Evolutionary conservation across 2,329 filamentous ascomycete genomes (phyloP).

Genomic region (Lizonia empirigonia): DNA sequence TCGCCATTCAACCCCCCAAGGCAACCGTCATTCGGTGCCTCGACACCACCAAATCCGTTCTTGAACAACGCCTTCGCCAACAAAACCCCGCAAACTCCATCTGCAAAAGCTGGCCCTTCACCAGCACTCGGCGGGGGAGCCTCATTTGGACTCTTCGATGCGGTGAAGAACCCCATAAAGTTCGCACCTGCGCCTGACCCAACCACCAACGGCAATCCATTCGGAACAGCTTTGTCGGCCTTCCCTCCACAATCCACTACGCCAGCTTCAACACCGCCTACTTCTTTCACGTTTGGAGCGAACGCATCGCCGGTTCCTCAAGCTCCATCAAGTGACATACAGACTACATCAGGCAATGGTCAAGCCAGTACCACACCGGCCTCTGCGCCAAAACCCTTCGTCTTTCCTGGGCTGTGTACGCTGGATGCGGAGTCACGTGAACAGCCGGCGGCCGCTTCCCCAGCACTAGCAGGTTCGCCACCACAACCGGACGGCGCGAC

Average conservation of each 20-base stretch:
- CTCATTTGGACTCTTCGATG: constrained; percentile 39
- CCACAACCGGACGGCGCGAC: constrained; percentile 12
- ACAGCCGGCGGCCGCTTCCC: background rate
- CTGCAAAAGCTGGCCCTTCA: background rate
- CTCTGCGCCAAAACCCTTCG: constrained; percentile 2
- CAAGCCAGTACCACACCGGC: background rate
- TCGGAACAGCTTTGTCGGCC: background rate
- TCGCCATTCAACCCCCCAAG: constrained; percentile 25
- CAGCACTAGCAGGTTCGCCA: constrained; percentile 20
- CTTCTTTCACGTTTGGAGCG: constrained; percentile 2
- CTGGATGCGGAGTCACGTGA: background rate
- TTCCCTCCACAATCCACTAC: constrained; percentile 6
- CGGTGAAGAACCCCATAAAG: constrained; percentile 33
- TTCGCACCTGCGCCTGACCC: constrained; percentile 25
- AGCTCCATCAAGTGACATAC: background rate
- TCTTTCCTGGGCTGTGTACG: constrained; percentile 16
- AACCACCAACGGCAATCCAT: constrained; percentile 16
- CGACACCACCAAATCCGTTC: constrained; percentile 22
- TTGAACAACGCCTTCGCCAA: constrained; percentile 8
- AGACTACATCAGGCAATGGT: background rate
- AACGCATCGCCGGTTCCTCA: background rate
- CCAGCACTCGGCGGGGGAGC: constrained; percentile 1
- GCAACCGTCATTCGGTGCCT: background rate
- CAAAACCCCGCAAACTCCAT: background rate
- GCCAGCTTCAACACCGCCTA: constrained; percentile 8